Base-by-base conservation (phyloP, 129 eudicot genomes). In the Flaveria ramosissima region DNA sequence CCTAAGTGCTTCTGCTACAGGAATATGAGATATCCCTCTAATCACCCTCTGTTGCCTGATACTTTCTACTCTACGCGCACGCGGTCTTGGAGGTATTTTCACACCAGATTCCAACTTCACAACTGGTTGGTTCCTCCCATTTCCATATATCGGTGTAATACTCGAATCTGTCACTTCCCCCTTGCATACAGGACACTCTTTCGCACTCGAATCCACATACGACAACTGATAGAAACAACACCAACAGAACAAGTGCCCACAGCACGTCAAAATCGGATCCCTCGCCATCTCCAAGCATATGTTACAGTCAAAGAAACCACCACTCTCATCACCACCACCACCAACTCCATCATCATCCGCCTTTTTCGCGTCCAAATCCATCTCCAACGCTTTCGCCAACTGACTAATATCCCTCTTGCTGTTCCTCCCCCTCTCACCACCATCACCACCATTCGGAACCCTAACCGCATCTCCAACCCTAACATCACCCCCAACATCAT, bases 161-260 rank as follows among this genome's bases (percentile, higher is more conserved):
- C 73, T 85, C 7, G 83, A 74, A 81, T 91, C 90, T 0, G 82
- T 85, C 8, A 89, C 95, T 73, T 91, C 95, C n/a, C 97, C 97
- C 26, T 82, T 81, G 68, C 97, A 91, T 75, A 88, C 95, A 0
- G 93, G 93, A 57, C 97, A 91, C 47, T 91, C 93, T 70, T 86
- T 88, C 14, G 92, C 77, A 73, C 74, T 84, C 19, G 91, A 82
- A 73, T 86, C 87, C 39, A 86, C 81, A 75, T 78, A 75, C 2
- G 93, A 79, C 55, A 91, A 70, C 79, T 86, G 91, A 67, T 78
- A 91, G 66, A 82, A 91, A 77, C 97, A 91, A 36, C 88, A 83
- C 97, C 93, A 91, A 75, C 93, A 88, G 75, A 84, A 88, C 52
- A 91, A 77, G 76, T 91, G 93, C 61, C 97, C 97, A 77, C 97